phyloP scores from a whole-genome alignment of 148 eudicot species.

The Vaccinium macrocarpon region DNA sequence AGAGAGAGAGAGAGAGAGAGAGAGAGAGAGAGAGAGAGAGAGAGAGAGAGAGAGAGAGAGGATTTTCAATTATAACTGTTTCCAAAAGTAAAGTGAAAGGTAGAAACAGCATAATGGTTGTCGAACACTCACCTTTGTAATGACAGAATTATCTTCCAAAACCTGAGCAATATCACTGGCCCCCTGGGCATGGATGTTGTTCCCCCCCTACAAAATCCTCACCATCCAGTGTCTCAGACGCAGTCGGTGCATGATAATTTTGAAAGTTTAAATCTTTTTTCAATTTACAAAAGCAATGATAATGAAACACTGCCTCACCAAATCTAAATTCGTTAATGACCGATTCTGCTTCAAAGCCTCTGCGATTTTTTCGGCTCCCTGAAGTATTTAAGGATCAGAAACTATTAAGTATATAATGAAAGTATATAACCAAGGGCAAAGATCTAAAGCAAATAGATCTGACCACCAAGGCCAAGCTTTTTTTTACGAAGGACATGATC shows the following conservation, averaged over 20 bases:
- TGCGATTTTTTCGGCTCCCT: conserved; percentile 90
- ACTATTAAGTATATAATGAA: background rate
- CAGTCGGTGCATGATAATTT: background rate
- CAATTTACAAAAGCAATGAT: background rate
- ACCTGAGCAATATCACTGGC: conserved; percentile 64
- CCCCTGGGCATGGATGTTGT: conserved; percentile 88
- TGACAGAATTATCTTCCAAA: conserved; percentile 74
- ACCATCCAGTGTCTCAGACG: conserved; percentile 12
- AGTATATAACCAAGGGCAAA: background rate
- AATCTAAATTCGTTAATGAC: conserved; percentile 66
- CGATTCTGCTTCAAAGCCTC: conserved; percentile 89
- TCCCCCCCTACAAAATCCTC: conserved; percentile 70
- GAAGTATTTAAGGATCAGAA: conserved; percentile 17
- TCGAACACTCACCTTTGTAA: conserved; percentile 49
- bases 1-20: conserved; percentile 21
- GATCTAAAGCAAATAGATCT: background rate
- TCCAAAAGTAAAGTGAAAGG: conserved; percentile 3
- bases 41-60: conserved; percentile 16
- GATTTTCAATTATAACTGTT: background rate
- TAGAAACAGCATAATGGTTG: conserved; percentile 2
- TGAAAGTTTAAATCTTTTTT: background rate
- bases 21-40: conserved; percentile 22
- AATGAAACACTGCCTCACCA: conserved; percentile 51
- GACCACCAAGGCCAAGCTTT: background rate
- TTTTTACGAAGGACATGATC: background rate